phyloP scores from a whole-genome alignment of 768 basidiomycete genomes.

The Phanerochaete sordida region DNA sequence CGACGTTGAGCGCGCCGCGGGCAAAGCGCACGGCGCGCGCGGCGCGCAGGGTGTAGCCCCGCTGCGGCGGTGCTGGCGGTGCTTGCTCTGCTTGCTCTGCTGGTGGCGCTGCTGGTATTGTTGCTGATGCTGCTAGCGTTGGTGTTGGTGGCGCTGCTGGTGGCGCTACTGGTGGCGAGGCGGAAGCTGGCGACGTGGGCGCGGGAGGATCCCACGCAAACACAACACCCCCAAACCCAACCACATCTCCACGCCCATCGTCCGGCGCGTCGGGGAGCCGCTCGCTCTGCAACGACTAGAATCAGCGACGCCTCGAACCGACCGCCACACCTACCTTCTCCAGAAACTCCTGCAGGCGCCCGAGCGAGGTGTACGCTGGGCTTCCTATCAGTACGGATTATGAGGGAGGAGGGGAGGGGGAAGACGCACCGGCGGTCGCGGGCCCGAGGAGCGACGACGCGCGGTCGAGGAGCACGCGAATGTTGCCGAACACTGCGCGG shows the following conservation, averaged over 20 bases:
- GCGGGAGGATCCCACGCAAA: too few relatives aligned
- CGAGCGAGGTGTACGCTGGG: neutral
- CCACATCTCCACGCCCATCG: constrained; percentile 13
- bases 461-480: neutral
- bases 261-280: constrained; percentile 42
- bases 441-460: constrained; percentile 23
- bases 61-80: constrained; percentile 13
- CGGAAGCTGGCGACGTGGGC: neutral
- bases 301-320: neutral
- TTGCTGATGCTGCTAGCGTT: neutral
- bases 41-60: constrained; percentile 23
- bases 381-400: neutral
- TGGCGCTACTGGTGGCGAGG: neutral
- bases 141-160: too few relatives aligned
- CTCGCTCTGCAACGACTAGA: constrained; percentile 35
- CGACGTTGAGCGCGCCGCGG: constrained; percentile 25
- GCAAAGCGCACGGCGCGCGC: constrained; percentile 26
- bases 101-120: constrained; percentile 15
- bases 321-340: neutral
- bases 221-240: too few relatives aligned
- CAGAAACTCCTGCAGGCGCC: neutral
- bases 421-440: constrained; percentile 22
- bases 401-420: neutral
- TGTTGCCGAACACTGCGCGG: constrained; percentile 2
- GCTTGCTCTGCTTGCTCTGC: constrained; percentile 23